Conservation (phyloP, 306 rosid genomes). For the apple (Malus domestica) region DNA sequence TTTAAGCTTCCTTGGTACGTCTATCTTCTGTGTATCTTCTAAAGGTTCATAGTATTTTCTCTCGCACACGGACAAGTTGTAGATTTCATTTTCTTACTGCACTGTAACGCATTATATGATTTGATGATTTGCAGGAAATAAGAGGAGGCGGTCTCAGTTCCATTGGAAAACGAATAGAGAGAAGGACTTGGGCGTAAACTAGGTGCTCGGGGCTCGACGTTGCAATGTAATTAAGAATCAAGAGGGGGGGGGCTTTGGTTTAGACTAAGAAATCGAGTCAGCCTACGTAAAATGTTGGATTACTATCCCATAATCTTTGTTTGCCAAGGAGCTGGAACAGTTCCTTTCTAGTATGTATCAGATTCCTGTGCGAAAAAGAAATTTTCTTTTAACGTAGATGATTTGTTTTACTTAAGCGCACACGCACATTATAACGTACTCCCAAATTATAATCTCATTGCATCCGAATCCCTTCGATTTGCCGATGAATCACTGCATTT, state of each 20-base stretch:
- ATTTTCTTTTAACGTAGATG: background rate
- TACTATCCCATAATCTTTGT: constrained; percentile 22
- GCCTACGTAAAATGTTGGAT: constrained; percentile 7
- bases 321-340: constrained; percentile 25
- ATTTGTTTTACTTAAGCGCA: constrained; percentile 2
- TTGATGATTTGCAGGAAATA: constrained; percentile 13
- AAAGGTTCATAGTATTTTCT: background rate
- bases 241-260: background rate
- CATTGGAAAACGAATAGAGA: background rate
- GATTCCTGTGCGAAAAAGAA: constrained; percentile 17
- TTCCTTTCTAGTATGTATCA: constrained; percentile 19
- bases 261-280: constrained; percentile 14
- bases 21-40: constrained; percentile 9
- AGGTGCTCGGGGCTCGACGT: constrained; percentile 8
- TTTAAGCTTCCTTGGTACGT: constrained; percentile 95
- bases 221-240: background rate
- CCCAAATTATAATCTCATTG: background rate
- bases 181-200: constrained; percentile 8
- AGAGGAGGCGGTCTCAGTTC: constrained; percentile 5
- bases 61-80: background rate
- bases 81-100: background rate
- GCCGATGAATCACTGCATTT: background rate
- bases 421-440: background rate
- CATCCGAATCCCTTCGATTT: background rate
- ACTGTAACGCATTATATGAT: background rate